Percentiles rank a stretch among this genome's conserved stretches.
Evolutionary conservation across 1,284 basidiomycete genomes (phyloP).

Genomic region (Rhodotorula mucilaginosa): DNA sequence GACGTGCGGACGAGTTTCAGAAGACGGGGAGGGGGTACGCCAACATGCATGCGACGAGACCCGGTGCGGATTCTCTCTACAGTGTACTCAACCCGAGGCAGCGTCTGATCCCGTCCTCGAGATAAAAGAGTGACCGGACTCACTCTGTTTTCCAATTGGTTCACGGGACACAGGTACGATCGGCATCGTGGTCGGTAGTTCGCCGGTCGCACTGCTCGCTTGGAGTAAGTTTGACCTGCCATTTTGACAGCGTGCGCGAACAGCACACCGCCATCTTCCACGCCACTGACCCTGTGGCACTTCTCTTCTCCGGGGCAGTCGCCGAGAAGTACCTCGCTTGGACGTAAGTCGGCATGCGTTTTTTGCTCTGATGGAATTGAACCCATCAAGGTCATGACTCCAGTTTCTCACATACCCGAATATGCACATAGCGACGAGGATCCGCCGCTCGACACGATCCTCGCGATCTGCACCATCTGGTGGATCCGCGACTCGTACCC

Average conservation of each 20-base stretch:
- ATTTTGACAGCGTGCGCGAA: background rate
- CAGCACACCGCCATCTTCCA: background rate
- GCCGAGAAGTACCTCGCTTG: conserved; percentile 52
- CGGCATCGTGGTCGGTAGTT: conserved; percentile 45
- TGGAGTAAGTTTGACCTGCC: conserved; percentile 44
- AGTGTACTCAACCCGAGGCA: too few relatives aligned
- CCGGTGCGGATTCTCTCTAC: conserved; percentile 37
- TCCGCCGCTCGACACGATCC: conserved; percentile 44
- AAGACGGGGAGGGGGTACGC: conserved; percentile 31
- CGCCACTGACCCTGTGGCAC: background rate
- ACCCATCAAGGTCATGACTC: background rate
- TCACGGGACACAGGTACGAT: background rate
- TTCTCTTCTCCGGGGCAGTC: conserved; percentile 44
- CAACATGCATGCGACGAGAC: conserved; percentile 46
- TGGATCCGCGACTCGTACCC: conserved; percentile 51
- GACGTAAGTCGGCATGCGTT: conserved; percentile 34
- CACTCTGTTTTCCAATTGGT: background rate
- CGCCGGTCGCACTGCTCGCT: conserved; percentile 50
- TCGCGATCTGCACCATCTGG: conserved; percentile 50
- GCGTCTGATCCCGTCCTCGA: background rate
- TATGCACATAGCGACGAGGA: conserved; percentile 38
- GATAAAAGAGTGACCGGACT: background rate
- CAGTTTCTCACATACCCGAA: background rate
- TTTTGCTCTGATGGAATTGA: background rate
- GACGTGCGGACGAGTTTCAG: conserved; percentile 22